Base-by-base conservation (phyloP, 2,329 filamentous ascomycete genomes). In the Emergomyces orientalis region DNA sequence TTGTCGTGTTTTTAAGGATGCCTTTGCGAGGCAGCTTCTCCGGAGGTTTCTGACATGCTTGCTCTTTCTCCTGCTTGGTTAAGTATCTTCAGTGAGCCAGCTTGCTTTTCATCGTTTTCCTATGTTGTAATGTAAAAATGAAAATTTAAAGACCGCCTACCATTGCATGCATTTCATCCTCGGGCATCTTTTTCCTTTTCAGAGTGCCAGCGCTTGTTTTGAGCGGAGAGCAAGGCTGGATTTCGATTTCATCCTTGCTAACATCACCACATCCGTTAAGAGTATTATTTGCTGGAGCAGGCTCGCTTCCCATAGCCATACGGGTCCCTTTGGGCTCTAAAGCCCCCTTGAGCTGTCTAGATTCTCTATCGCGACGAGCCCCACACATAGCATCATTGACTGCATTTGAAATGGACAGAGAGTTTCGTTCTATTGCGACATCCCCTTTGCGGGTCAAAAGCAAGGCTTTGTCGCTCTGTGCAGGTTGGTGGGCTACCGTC, bases 1-100 rank as follows among this genome's bases (percentile, higher is more conserved):
- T 25, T 6, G 55, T 14, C 14, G 59, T 62, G 25, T 65, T 64
- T 34, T 67, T 67, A n/a, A 67, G 56, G 22, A 67, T 67, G 2
- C 63, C 63, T 63, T 60, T 65, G 6, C 49, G 57, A 41, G 52
- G 59, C 11, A 39, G 45, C n/a, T 60, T 54, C 32, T 51, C 22
- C 14, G 59, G 32, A 3, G 27, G 14, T 13, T 56, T 55, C 34
- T 47, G 25, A 32, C n/a, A 1, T 1, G 1, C 45, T 55, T 11
- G 22, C n/a, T 32, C 34, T 25, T 14, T n/a, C 25, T 5, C 60
- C 27, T 61, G 30, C 37, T 45, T 19, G 32, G 25, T 22, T 30
- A 39, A 47, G 1, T 22, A 32, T 59, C 2, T 34, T 32, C 3
- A 19, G 25, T 59, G 17, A 34, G 27, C 57, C 27, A 47, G 9